Evolutionary conservation across 2,329 filamentous ascomycete species (phyloP), one percentile per base, ranked within the genome.

Genomic region (Pseudocercospora eumusae): DNA sequence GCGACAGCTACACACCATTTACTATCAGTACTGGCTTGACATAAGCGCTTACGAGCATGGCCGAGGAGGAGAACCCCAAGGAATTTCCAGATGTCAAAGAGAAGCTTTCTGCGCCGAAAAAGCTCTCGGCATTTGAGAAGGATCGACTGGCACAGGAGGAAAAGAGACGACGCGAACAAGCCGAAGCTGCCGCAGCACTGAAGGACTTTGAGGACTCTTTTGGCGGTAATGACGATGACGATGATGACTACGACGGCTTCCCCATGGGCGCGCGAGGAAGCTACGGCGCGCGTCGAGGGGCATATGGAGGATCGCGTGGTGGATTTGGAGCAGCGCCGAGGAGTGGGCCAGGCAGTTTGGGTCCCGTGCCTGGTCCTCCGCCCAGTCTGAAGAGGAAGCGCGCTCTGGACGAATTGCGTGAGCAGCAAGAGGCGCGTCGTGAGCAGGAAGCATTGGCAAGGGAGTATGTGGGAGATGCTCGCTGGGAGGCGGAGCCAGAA

Each of bases 131-230:
- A 25, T 96, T 96, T 75, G 93, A 96, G 78, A 88, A 88, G 70
- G 90, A 96, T 75, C 92, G 90, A 75, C 91, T 91, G 63, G 92
- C 96, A 75, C 91, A 90, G 60, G 92, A 96, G 80, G 92, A 91
- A 23, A 96, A 96, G 79, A 88, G 90, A 62, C 84, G 86, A 69
- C 85, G 91, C 68, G 93, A 96, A 76, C 89, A 89, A 71, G 91
- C 89, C 68, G 93, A 96, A 78, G 96, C 91, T 6, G 91, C 90
- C 21, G 92, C 91, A 23, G 91, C 92, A 0, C 90, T 93, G 75
- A 87, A 92, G 69, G 91, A 93, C 67, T 96, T 96, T 68, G 86
- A 95, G 60, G 93, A 93, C 76, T 92, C 84, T 59, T 90, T 91
- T 70, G 87, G 62, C 1, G 60, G 59, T 11, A 60, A 57, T 9